Base-by-base conservation (phyloP, 1,284 basidiomycete genomes). In the Fistulinella cinereoalba region DNA sequence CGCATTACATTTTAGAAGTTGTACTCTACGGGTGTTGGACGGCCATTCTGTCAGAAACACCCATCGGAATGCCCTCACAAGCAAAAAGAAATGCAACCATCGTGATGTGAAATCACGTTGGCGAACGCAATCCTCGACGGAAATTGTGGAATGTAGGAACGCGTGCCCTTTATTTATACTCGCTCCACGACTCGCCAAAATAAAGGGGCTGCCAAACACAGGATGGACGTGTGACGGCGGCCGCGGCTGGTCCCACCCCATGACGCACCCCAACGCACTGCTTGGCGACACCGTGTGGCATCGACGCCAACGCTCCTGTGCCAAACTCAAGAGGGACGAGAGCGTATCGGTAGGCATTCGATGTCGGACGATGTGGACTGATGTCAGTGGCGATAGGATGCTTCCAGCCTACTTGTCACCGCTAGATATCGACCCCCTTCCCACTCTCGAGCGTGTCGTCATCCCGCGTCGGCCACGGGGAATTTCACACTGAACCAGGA, bases 311-410 rank as follows among this genome's bases (percentile, higher is more conserved):
- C n/a, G n/a, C n/a, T n/a, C n/a, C n/a, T n/a, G n/a, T n/a, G n/a
- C n/a, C n/a, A 44, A 22, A 23, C 41, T 33, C 10, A 64, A 39
- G 40, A 47, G 49, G n/a, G 44, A 32, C 1, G 47, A 43, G 10
- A 15, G 66, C 51, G 52, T 43, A 51, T 50, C 43, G 54, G 21
- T 84, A 82, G 82, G 67, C 74, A 28, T 63, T 69, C 42, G 79
- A 83, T 18, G 60, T 83, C 41, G 82, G 82, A 21, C 71, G 80
- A 58, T 62, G 83, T 42, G 81, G 83, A 55, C 58, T 45, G 57
- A 67, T 54, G 77, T 79, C 59, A 59, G 74, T 51, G 47, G 46
- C 31, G 19, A 15, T 47, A 43, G 39, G 48, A 61, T 55, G 41
- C 61, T 73, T 46, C 73, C 72, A 18, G 56, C 67, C 48, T 66